Conservation (phyloP, 2,329 filamentous ascomycete species). For the Stromatinia cepivora region DNA sequence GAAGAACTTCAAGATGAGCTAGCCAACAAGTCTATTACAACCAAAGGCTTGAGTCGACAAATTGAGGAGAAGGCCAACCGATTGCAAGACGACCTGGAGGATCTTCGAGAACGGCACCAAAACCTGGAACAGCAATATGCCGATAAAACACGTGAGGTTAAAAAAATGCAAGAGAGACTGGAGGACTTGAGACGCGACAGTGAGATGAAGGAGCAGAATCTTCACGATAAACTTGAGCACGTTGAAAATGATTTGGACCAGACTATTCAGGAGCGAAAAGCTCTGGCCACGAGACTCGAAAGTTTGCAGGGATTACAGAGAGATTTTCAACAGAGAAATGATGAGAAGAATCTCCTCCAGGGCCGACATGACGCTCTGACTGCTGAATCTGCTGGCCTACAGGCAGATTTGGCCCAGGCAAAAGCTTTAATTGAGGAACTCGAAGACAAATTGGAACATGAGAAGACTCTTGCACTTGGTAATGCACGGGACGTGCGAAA, state of each 20-base stretch:
- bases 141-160: slow-evolving; percentile 45
- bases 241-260: slow-evolving; percentile 46
- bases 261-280: slow-evolving; percentile 29
- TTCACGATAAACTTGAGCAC: slow-evolving; percentile 47
- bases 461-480: slow-evolving; percentile 44
- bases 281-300: slow-evolving; percentile 25
- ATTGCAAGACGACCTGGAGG: slow-evolving; percentile 65
- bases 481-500: slow-evolving; percentile 60
- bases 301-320: slow-evolving; percentile 52
- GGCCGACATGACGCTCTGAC: slow-evolving; percentile 67
- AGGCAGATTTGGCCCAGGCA: slow-evolving; percentile 58
- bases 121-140: slow-evolving; percentile 47
- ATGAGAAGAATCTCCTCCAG: slow-evolving; percentile 70
- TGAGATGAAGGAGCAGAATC: slow-evolving; percentile 37
- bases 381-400: slow-evolving; percentile 65
- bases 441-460: slow-evolving; percentile 50
- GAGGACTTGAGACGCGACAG: slow-evolving; percentile 39
- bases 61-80: slow-evolving; percentile 69
- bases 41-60: slow-evolving; percentile 72
- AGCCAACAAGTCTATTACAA: slow-evolving; percentile 75
- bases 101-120: slow-evolving; percentile 48
- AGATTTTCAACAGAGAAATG: slow-evolving; percentile 58
- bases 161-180: slow-evolving; percentile 47
- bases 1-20: slow-evolving; percentile 73
- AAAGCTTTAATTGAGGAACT: slow-evolving; percentile 49